These are phyloP conservation scores for Grifola frondosa DNA, from an alignment of 1,284 basidiomycete species.

Conservation along the genomic window DNA sequence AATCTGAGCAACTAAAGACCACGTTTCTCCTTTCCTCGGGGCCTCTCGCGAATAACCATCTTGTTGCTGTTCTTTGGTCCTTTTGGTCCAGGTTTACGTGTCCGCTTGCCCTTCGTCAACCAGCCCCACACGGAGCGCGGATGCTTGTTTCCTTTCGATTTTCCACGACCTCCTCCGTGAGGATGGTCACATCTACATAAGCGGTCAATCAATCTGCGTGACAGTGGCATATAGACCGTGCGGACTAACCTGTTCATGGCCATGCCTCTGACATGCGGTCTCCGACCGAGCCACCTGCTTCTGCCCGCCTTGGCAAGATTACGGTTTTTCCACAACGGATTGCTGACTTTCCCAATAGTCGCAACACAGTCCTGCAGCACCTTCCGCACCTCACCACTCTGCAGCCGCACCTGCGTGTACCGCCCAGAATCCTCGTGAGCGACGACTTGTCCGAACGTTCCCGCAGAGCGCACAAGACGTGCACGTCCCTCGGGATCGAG, in stretches of 20 bases:
- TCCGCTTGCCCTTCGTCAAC: conserved; percentile 89
- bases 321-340: conserved; percentile 85
- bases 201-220: no score
- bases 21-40: conserved; percentile 78
- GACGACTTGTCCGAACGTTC: conserved; percentile 83
- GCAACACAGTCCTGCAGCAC: conserved; percentile 84
- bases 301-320: conserved; percentile 92
- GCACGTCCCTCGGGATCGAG: conserved; percentile 78
- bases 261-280: conserved; percentile 92
- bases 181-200: conserved; percentile 82
- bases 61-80: conserved; percentile 91
- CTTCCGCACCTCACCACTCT: conserved; percentile 91
- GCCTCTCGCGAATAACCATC: conserved; percentile 88
- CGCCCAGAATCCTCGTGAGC: conserved; percentile 67
- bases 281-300: conserved; percentile 82
- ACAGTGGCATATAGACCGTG: no score
- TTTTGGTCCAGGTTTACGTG: conserved; percentile 86
- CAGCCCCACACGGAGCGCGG: conserved; percentile 91
- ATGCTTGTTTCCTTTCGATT: conserved; percentile 94
- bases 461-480: conserved; percentile 87
- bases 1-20: conserved; percentile 18
- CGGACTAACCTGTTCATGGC: conserved; percentile 92
- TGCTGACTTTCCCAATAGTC: conserved; percentile 91
- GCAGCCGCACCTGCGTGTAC: conserved; percentile 84
- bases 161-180: conserved; percentile 97